Conservation (phyloP, 345 rosid species). For the Passiflora organensis region DNA sequence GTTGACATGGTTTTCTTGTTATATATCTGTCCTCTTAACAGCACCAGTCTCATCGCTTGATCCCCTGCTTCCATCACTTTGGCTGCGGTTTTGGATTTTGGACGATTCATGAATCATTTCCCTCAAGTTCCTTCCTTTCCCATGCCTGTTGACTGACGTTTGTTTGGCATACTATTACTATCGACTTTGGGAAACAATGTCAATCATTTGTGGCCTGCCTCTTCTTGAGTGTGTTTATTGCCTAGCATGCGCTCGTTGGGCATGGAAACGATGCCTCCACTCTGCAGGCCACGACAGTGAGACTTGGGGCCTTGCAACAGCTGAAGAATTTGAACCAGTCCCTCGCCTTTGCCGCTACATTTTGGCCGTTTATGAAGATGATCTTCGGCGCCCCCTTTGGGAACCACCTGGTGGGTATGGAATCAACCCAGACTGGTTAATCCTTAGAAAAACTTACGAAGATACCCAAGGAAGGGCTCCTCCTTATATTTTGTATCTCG, state of each 20-base stretch:
- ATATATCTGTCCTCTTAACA: too few species aligned
- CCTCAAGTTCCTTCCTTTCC: too few species aligned
- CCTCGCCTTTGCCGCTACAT: constrained; percentile 89
- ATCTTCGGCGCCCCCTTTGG: constrained; percentile 73
- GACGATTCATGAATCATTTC: too few species aligned
- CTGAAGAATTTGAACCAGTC: constrained; percentile 81
- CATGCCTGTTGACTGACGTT: too few species aligned
- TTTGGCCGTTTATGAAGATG: constrained; percentile 87
- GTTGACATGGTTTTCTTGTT: too few species aligned
- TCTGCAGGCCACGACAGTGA: constrained; percentile 87
- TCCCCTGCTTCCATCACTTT: too few species aligned
- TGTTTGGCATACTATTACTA: too few species aligned
- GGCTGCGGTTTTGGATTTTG: too few species aligned
- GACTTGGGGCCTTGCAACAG: constrained; percentile 81
- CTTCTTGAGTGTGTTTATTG: constrained; percentile 91
- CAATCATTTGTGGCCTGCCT: constrained; percentile 76
- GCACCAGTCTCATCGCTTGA: too few species aligned
- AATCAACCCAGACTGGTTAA: constrained; percentile 63
- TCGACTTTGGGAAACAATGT: constrained; percentile 28
- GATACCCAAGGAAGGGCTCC: constrained; percentile 82
- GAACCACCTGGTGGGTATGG: constrained; percentile 90
- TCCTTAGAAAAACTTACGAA: constrained; percentile 55
- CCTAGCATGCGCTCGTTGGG: constrained; percentile 96
- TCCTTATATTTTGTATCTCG: constrained; percentile 69
- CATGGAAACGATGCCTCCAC: constrained; percentile 88